A percentile compares a stretch with the other conserved stretches of the same genome.
phyloP scores from a whole-genome alignment of 495 filamentous ascomycete species.

The Penicillium longicatenatum region DNA sequence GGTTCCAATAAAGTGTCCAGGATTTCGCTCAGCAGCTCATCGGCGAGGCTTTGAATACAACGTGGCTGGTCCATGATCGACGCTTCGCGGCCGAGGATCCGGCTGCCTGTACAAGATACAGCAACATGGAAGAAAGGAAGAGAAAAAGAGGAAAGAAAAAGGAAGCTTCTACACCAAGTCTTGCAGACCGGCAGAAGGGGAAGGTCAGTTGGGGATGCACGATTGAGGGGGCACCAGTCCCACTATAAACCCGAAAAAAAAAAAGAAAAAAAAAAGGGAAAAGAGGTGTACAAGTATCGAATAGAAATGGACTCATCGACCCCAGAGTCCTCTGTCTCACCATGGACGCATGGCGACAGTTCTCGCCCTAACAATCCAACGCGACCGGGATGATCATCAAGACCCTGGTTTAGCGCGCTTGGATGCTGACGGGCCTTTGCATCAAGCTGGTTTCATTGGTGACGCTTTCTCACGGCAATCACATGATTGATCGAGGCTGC shows the following conservation, averaged over 20 bases:
- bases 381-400: constrained; percentile 32
- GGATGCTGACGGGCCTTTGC: constrained; percentile 16
- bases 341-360: constrained; percentile 22
- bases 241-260: constrained; percentile 10
- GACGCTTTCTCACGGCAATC: constrained; percentile 30
- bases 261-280: constrained; percentile 10
- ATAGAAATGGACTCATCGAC: constrained; percentile 4
- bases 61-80: constrained; percentile 39
- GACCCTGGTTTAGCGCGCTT: constrained; percentile 27
- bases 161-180: constrained; percentile 8
- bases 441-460: constrained; percentile 27
- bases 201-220: constrained; percentile 11
- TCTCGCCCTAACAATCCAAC: constrained; percentile 26
- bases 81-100: constrained; percentile 38
- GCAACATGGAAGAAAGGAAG: constrained; percentile 40
- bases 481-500: constrained; percentile 47
- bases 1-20: constrained; percentile 37
- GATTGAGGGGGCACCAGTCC: constrained; percentile 8
- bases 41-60: constrained; percentile 55
- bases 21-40: constrained; percentile 63
- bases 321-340: constrained; percentile 29
- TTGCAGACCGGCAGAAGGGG: constrained; percentile 10
- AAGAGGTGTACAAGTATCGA: constrained; percentile 11
- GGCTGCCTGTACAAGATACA: constrained; percentile 38
- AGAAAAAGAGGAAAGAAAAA: constrained; percentile 14